Conservation (phyloP, 2,329 filamentous ascomycete species). For the Exophiala bonariae region DNA sequence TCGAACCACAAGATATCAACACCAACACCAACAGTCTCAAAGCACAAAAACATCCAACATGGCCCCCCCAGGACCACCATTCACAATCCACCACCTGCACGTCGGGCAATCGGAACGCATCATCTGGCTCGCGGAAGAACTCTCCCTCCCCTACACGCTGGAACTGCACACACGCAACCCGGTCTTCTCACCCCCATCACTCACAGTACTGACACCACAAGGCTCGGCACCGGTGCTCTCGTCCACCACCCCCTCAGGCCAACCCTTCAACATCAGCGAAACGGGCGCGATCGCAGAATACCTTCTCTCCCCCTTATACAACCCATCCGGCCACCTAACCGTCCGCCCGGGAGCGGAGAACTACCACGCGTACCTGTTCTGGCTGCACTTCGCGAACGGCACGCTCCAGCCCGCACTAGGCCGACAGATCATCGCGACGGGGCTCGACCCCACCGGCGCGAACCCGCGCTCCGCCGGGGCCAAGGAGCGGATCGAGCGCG, state of each 20-base stretch:
- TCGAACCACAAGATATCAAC: not conserved
- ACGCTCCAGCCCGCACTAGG: conserved; percentile 43
- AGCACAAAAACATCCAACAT: not conserved
- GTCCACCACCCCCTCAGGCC: conserved; percentile 36
- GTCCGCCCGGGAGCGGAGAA: conserved; percentile 46
- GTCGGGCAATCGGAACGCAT: conserved; percentile 65
- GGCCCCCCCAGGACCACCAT: not conserved
- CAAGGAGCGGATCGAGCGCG: conserved; percentile 36
- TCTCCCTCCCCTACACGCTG: conserved; percentile 55
- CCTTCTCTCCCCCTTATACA: conserved; percentile 55
- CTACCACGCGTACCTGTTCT: conserved; percentile 65
- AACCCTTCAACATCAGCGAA: conserved; percentile 54
- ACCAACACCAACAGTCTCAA: not conserved
- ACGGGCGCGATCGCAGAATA: conserved; percentile 63
- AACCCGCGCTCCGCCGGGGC: conserved; percentile 34
- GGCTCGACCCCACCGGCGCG: conserved; percentile 33
- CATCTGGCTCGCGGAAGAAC: conserved; percentile 65
- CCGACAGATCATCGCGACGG: conserved; percentile 38
- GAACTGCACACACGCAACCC: conserved; percentile 50
- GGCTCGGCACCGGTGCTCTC: conserved; percentile 62
- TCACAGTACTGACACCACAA: conserved; percentile 49
- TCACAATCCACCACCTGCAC: conserved; percentile 56
- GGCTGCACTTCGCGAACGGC: conserved; percentile 60
- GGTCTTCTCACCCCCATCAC: conserved; percentile 36
- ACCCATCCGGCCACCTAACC: conserved; percentile 47